These are phyloP conservation scores for Pseudomassariella vexata DNA, from an alignment of 2,329 filamentous ascomycete species.

Conservation along the genomic window DNA sequence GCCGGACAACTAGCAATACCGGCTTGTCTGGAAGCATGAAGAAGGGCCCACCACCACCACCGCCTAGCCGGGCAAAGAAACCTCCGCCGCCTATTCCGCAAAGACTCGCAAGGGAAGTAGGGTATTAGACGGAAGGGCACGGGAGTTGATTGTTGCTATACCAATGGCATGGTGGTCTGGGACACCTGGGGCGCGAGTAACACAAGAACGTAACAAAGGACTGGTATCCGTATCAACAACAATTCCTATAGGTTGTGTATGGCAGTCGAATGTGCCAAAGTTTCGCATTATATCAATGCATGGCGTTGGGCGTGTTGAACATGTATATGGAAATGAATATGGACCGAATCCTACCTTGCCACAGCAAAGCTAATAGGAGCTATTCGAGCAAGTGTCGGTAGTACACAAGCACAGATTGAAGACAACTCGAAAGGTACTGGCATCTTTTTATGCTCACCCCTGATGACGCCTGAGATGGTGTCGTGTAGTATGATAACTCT, in stretches of 20 bases:
- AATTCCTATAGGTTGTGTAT: neutral
- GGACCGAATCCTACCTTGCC: constrained; percentile 3
- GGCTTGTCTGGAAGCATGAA: constrained; percentile 22
- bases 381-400: no score
- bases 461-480: no score
- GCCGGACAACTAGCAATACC: constrained; percentile 35
- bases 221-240: neutral
- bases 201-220: no score
- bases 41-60: constrained; percentile 40
- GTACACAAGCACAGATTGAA: no score
- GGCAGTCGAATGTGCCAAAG: neutral
- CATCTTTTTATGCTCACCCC: no score
- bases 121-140: constrained; percentile 13
- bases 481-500: no score
- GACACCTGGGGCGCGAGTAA: no score
- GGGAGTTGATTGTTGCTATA: no score
- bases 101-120: constrained; percentile 19
- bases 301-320: neutral
- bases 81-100: constrained; percentile 47
- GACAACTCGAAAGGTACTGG: no score
- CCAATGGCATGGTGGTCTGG: no score
- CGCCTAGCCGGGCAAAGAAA: constrained; percentile 46
- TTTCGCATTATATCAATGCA: neutral
- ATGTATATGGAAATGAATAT: neutral
- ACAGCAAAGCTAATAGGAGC: no score